A percentile compares a stretch with the other conserved stretches of the same genome.
phyloP scores from a whole-genome alignment of 2,329 filamentous ascomycete genomes.

The Aulographum hederae region DNA sequence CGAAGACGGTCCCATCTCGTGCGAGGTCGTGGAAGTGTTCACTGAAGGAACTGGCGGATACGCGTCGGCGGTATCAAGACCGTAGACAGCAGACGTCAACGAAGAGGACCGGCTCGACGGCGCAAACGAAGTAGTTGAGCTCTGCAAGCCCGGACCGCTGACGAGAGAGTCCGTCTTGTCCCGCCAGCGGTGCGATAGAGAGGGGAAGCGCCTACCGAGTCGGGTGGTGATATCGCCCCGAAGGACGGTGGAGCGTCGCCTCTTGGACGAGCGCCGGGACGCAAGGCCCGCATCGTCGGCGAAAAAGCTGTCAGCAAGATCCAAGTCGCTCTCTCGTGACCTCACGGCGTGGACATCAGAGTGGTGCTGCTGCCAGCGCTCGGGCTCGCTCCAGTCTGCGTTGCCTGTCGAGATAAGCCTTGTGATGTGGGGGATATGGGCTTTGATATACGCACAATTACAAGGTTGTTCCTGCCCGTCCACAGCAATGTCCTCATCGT shows the following conservation, averaged over 20 bases:
- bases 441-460: not conserved
- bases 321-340: conserved; percentile 13
- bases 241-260: conserved; percentile 39
- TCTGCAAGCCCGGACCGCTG: not conserved
- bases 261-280: conserved; percentile 30
- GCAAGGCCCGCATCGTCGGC: conserved; percentile 41
- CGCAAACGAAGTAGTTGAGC: conserved; percentile 32
- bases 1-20: conserved; percentile 11
- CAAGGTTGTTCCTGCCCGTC: conserved; percentile 21
- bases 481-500: conserved; percentile 36
- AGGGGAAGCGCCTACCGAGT: conserved; percentile 41
- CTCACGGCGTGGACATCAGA: no score
- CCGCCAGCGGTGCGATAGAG: conserved; percentile 35
- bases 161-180: conserved; percentile 21
- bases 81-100: no score
- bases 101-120: conserved; percentile 65
- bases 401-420: no score
- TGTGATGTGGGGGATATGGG: no score
- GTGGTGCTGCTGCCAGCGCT: no score
- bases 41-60: no score
- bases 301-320: conserved; percentile 41
- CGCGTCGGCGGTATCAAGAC: no score
- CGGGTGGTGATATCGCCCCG: conserved; percentile 44
- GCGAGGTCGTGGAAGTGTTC: no score
- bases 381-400: no score